A percentile compares a stretch with the other conserved stretches of the same genome.
Conservation (phyloP, 2,329 filamentous ascomycete genomes). For the Microdochium nivale region DNA sequence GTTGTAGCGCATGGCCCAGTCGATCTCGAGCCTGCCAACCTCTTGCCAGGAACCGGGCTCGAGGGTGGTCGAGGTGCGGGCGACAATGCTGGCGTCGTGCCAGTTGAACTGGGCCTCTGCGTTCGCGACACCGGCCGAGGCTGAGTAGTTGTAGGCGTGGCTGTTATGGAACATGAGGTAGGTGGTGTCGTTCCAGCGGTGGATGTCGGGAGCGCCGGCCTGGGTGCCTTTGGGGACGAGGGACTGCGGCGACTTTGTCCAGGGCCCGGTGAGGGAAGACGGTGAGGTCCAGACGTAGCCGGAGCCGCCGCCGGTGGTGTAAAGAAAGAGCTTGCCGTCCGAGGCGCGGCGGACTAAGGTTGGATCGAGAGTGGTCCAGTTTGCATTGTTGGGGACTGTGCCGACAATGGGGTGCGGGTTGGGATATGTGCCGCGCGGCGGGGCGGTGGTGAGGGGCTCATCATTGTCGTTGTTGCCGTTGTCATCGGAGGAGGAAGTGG, state of each 20-base stretch:
- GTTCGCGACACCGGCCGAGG: conserved; percentile 7
- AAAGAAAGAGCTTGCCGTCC: conserved; percentile 13
- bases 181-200: conserved; percentile 9
- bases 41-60: conserved; percentile 9
- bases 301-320: conserved; percentile 10
- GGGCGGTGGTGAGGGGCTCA: background rate
- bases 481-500: background rate
- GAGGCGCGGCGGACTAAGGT: conserved; percentile 11
- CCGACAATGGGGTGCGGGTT: conserved; percentile 10
- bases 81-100: conserved; percentile 10
- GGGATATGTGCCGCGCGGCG: background rate
- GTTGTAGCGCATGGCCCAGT: conserved; percentile 13
- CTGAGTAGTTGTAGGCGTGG: conserved; percentile 11
- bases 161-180: conserved; percentile 15
- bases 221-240: conserved; percentile 5
- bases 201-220: conserved; percentile 10
- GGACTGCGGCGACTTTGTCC: conserved; percentile 5
- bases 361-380: conserved; percentile 9
- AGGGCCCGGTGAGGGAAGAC: conserved; percentile 12
- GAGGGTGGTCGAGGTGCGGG: conserved; percentile 10
- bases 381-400: conserved; percentile 10
- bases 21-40: conserved; percentile 11
- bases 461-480: background rate
- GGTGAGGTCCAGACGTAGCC: conserved; percentile 9
- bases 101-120: conserved; percentile 5